Evolutionary conservation across 192 early-diverging fungal species (phyloP), one percentile per base, ranked within the genome.

Genomic region (Chytriomyces confervae): DNA sequence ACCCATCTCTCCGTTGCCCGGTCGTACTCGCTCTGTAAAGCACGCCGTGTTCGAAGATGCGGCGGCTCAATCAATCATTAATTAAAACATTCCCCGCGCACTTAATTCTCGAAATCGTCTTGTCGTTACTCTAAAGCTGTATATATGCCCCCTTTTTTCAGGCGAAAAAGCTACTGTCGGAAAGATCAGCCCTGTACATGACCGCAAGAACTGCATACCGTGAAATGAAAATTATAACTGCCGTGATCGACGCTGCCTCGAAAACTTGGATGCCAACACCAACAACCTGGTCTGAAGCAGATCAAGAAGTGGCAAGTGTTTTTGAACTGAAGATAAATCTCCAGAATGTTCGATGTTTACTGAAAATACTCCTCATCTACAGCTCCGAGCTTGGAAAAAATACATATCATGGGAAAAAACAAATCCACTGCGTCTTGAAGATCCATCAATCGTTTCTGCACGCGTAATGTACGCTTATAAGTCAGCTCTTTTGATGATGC

Each of bases 341-440:
- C 50, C 71, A 62, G 23, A 8, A 5, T 47, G 47, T 64, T 80
- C 51, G 16, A 51, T 50, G 0, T n/a, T 11, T 36, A 50, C 66
- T 77, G 53, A 77, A 6, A 74, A 62, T 67, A 18, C 7, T 36
- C 36, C 13, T 49, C 45, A 13, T 18, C 65, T 53, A 6, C 45
- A 73, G 51, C 74, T 81, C 68, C 62, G 57, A 6, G 85, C 91
- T 8, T 97, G 95, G 97, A 96, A 95, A 75, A 79, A 85, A 13
- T 96, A 92, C 80, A 92, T 99, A 73, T 85, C 88, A 66, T 99
- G 97, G 97, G 97, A 99, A 80, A 87, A 84, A 48, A 82, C 86
- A 11, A 96, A 99, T 76, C 97, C 97, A 20, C 81, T 99, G 49
- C 86, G 86, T 18, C 77, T 97, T 45, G 93, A 92, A 50, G 94